These are phyloP conservation scores for Solanum dulcamara DNA, from an alignment of 257 asterid species.

Conservation along the genomic window DNA sequence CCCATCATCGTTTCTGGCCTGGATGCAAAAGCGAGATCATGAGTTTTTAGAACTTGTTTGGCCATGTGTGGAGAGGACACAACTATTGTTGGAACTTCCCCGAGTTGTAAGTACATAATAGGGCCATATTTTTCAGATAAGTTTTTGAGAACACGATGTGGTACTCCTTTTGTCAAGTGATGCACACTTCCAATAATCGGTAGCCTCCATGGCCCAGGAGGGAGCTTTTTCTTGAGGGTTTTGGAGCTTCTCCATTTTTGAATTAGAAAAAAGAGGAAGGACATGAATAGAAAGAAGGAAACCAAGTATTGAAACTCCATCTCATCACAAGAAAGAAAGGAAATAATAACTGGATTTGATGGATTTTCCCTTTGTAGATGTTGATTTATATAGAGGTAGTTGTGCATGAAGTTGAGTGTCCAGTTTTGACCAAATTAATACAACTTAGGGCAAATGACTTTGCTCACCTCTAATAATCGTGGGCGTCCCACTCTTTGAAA, in stretches of 20 bases:
- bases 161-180: not conserved
- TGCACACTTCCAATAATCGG: not conserved
- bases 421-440: not conserved
- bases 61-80: not conserved
- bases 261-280: not conserved
- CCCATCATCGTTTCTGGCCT: conserved; percentile 4
- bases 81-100: not conserved
- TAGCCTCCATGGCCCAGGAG: not conserved
- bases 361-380: not conserved
- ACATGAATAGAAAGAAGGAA: not conserved
- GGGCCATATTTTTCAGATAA: not conserved
- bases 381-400: not conserved
- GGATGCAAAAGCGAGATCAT: conserved; percentile 6
- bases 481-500: not conserved
- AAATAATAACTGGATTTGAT: not conserved
- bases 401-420: not conserved
- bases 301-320: not conserved
- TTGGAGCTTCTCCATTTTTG: not conserved
- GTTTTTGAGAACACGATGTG: not conserved
- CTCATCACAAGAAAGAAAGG: not conserved
- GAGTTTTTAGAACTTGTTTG: not conserved
- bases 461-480: not conserved
- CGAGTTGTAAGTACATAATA: not conserved
- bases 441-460: not conserved
- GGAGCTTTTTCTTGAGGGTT: not conserved